Conservation (phyloP, 345 rosid species). For the Syzygium aromaticum region DNA sequence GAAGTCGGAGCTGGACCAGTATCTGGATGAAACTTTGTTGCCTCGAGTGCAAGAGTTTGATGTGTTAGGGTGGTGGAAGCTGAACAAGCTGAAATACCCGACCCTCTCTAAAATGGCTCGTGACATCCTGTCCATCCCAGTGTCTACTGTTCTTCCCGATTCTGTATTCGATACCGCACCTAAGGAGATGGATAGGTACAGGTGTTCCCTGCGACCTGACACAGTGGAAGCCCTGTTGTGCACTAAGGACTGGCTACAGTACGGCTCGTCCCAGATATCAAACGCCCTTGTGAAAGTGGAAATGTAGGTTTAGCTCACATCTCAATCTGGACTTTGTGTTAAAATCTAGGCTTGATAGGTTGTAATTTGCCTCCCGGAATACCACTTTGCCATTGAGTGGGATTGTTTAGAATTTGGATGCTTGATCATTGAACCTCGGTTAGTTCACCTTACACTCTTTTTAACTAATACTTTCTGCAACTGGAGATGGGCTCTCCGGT, state of each 20-base stretch:
- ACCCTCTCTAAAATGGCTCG: constrained; percentile 87
- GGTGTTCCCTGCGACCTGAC: constrained; percentile 72
- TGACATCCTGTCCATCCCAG: constrained; percentile 60
- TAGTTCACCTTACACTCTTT: constrained; percentile 2
- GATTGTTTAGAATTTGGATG: background rate
- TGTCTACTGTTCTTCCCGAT: constrained; percentile 44
- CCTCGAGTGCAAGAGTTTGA: constrained; percentile 76
- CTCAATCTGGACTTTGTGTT: background rate
- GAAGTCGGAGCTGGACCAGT: constrained; percentile 85
- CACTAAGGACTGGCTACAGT: constrained; percentile 79
- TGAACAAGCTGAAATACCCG: constrained; percentile 75
- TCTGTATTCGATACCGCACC: constrained; percentile 44
- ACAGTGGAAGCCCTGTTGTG: constrained; percentile 86
- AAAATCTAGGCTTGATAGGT: constrained; percentile 4
- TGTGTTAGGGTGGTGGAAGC: constrained; percentile 89
- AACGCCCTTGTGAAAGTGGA: constrained; percentile 51
- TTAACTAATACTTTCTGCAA: constrained; percentile 1
- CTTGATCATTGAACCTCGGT: background rate
- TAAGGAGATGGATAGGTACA: constrained; percentile 61
- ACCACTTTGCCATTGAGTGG: background rate
- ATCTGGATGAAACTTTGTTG: constrained; percentile 70
- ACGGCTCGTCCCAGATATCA: constrained; percentile 23
- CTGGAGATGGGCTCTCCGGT: constrained; percentile 3
- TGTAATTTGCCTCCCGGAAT: background rate
- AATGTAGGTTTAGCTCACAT: constrained; percentile 27